Percentiles rank a stretch among this genome's conserved stretches.
These are phyloP conservation scores for Hymenoscyphus fructigenus DNA, from an alignment of 2,329 filamentous ascomycete genomes.

Conservation along the genomic window DNA sequence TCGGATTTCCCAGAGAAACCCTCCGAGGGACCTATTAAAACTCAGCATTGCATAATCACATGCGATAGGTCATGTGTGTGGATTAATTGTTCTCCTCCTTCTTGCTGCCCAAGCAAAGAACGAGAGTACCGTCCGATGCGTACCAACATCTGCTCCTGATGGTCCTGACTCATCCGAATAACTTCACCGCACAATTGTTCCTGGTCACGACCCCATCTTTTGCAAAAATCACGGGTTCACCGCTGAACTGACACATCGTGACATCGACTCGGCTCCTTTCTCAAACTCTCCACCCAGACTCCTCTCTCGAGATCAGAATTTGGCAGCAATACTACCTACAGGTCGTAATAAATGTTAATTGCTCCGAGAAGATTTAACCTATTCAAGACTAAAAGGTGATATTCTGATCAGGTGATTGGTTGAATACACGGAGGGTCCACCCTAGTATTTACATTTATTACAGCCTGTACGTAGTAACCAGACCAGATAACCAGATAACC, in stretches of 20 bases:
- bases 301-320: neutral
- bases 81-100: neutral
- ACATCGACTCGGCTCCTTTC: neutral
- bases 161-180: neutral
- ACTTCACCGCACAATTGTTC: neutral
- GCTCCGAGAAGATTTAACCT: too few species aligned
- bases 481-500: too few species aligned
- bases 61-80: neutral
- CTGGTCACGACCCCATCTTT: neutral
- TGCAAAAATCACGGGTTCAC: neutral
- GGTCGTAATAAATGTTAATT: too few species aligned
- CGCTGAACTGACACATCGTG: conserved; percentile 1
- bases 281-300: neutral
- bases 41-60: neutral
- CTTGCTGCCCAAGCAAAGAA: conserved; percentile 1
- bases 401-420: too few species aligned
- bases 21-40: neutral
- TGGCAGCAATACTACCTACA: neutral
- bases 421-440: too few species aligned
- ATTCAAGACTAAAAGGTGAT: too few species aligned
- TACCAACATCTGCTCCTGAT: too few species aligned
- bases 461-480: too few species aligned
- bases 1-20: neutral
- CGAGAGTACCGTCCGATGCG: neutral
- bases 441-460: too few species aligned